phyloP scores from a whole-genome alignment of 129 eudicot genomes.

The Helianthus annuus region HanXRQr2.0-SUNRISE NC_035441.2:100753827-100754326 shows the following conservation, averaged over 20 bases:
- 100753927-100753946: no score
- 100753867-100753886: no score
- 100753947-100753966: no score
- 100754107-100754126: background rate
- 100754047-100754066: background rate
- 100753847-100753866: no score
- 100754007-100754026: slow-evolving; percentile 42
- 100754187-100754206: slow-evolving; percentile 92
- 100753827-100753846: no score
- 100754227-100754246: background rate
- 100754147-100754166: slow-evolving; percentile 90
- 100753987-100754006: slow-evolving; percentile 52
- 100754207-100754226: slow-evolving; percentile 89
- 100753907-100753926: no score
- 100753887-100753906: no score
- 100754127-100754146: slow-evolving; percentile 27
- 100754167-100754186: slow-evolving; percentile 76
- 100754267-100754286: background rate
- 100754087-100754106: background rate
- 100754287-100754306: background rate
- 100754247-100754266: no score
- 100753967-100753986: slow-evolving; percentile 58
- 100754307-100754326: no score
- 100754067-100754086: background rate
- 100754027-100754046: slow-evolving; percentile 72